phyloP scores from a whole-genome alignment of 1,284 basidiomycete species.

The Irpex sp. region DNA sequence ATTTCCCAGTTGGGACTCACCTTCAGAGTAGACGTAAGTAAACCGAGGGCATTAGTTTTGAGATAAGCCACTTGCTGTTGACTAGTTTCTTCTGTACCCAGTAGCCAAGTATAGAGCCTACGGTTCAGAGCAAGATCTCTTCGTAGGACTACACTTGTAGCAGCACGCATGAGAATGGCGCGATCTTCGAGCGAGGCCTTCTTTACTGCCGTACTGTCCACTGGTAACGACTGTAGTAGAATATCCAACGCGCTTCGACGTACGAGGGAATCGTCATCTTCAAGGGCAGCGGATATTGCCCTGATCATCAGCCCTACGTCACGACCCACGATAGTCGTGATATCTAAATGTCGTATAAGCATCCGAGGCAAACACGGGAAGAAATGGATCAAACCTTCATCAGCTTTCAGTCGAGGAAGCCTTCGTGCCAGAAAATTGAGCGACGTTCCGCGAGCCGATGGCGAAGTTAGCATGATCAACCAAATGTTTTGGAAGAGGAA shows the following conservation, averaged over 20 bases:
- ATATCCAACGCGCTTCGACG: conserved; percentile 81
- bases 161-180: conserved; percentile 74
- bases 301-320: conserved; percentile 93
- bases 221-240: conserved; percentile 67
- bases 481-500: conserved; percentile 97
- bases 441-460: conserved; percentile 81
- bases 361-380: conserved; percentile 5
- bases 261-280: conserved; percentile 88
- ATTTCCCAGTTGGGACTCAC: conserved; percentile 31
- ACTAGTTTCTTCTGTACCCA: conserved; percentile 77
- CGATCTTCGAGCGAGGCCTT: conserved; percentile 66
- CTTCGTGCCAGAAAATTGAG: conserved; percentile 85
- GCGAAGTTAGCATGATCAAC: conserved; percentile 90
- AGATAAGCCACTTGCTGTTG: conserved; percentile 74
- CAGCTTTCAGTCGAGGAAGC: conserved; percentile 63
- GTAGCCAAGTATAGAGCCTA: conserved; percentile 89
- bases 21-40: conserved; percentile 68
- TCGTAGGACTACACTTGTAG: conserved; percentile 81
- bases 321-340: conserved; percentile 70
- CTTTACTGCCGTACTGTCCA: conserved; percentile 70
- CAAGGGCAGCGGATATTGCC: conserved; percentile 84
- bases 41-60: conserved; percentile 60
- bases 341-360: conserved; percentile 42
- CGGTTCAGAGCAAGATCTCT: conserved; percentile 93
- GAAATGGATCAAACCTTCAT: conserved; percentile 52